A percentile compares a stretch with the other conserved stretches of the same genome.
Evolutionary conservation across 2,329 filamentous ascomycete species (phyloP).

Genomic region (Epicoccum nigrum): DNA sequence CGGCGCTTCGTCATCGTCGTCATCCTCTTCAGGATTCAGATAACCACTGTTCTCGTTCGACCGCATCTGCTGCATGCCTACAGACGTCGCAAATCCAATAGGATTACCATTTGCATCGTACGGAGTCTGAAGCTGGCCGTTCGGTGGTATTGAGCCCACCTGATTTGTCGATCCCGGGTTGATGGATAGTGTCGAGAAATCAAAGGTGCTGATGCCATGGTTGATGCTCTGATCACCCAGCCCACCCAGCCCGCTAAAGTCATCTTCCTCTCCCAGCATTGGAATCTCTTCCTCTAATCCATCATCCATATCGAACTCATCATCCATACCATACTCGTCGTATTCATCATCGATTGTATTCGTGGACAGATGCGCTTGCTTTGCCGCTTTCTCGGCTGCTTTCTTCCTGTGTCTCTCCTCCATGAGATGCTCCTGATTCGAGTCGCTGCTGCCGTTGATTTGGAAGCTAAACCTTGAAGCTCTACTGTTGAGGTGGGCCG

Average conservation of each 20-base stretch:
- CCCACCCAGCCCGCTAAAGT: slow-evolving; percentile 34
- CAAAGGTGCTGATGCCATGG: slow-evolving; percentile 27
- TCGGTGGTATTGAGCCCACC: slow-evolving; percentile 31
- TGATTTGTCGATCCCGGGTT: slow-evolving; percentile 24
- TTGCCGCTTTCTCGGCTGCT: slow-evolving; percentile 65
- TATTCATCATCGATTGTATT: slow-evolving; percentile 47
- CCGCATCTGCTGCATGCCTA: slow-evolving; percentile 22
- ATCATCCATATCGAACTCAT: slow-evolving; percentile 60
- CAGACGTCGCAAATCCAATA: slow-evolving; percentile 44
- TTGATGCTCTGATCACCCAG: slow-evolving; percentile 38
- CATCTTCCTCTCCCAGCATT: slow-evolving; percentile 52
- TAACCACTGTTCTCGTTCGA: slow-evolving; percentile 5
- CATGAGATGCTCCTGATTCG: slow-evolving; percentile 68
- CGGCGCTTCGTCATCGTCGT: slow-evolving; percentile 17
- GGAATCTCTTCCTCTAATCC: slow-evolving; percentile 72
- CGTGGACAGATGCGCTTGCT: slow-evolving; percentile 43
- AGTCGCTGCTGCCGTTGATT: slow-evolving; percentile 73
- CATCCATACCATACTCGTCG: slow-evolving; percentile 48
- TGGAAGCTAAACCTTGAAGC: slow-evolving; percentile 84
- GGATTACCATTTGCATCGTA: slow-evolving; percentile 39
- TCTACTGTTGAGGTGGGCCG: slow-evolving; percentile 63
- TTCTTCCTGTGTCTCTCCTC: slow-evolving; percentile 75
- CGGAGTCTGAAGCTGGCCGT: slow-evolving; percentile 34
- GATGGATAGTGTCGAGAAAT: slow-evolving; percentile 43
- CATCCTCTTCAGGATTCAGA: slow-evolving; percentile 13